Evolutionary conservation across 305 asterid genomes (phyloP).

Genomic region (Fraxinus angustifolia): DNA sequence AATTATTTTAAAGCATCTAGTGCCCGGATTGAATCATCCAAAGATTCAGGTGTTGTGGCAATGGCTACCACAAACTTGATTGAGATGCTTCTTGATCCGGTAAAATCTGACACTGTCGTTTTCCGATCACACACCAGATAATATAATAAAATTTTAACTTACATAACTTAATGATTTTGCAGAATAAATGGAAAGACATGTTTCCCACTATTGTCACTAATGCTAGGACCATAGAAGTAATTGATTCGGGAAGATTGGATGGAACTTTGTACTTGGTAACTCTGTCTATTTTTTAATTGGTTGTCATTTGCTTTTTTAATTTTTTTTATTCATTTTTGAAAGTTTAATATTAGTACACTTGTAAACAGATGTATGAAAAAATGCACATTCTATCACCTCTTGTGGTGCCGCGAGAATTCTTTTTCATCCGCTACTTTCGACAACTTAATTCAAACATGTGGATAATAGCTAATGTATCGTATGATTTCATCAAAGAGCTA

Average conservation of each 20-base stretch:
- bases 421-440: slow-evolving; percentile 51
- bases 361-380: slow-evolving; percentile 56
- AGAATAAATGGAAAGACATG: slow-evolving; percentile 58
- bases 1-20: slow-evolving; percentile 20
- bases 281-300: not conserved
- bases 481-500: slow-evolving; percentile 38
- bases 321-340: not conserved
- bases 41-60: slow-evolving; percentile 49
- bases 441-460: slow-evolving; percentile 50
- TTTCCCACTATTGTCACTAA: slow-evolving; percentile 18
- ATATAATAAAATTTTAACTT: not conserved
- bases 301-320: not conserved
- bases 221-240: slow-evolving; percentile 43
- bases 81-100: slow-evolving; percentile 56
- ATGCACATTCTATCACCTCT: slow-evolving; percentile 64
- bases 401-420: slow-evolving; percentile 66
- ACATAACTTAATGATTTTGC: slow-evolving; percentile 11
- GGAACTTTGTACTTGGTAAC: slow-evolving; percentile 56
- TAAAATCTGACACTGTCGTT: slow-evolving; percentile 17
- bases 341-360: not conserved
- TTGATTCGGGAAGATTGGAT: slow-evolving; percentile 41
- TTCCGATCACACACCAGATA: too few relatives aligned
- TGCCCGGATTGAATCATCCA: slow-evolving; percentile 57
- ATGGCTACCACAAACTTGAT: slow-evolving; percentile 44
- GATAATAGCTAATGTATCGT: slow-evolving; percentile 57